A percentile compares a stretch with the other conserved stretches of the same genome.
Conservation (phyloP, 257 asterid species). For the Handroanthus guayacan region DNA sequence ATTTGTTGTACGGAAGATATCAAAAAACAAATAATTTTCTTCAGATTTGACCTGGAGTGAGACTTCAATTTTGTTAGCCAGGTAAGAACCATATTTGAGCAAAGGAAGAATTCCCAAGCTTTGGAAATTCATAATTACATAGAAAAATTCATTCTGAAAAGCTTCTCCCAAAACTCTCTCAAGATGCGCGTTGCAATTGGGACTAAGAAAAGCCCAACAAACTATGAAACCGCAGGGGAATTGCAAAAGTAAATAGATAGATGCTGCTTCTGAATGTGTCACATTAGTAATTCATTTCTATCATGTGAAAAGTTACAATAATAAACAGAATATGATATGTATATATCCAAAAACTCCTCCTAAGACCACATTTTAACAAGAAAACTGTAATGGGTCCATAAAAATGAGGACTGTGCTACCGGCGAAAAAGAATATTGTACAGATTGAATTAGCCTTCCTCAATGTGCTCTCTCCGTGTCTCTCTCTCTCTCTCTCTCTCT, state of each 20-base stretch:
- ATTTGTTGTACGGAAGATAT: no score
- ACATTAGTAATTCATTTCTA: constrained; percentile 22
- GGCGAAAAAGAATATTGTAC: constrained; percentile 53
- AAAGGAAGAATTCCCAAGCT: no score
- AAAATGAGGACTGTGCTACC: constrained; percentile 60
- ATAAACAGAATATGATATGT: constrained; percentile 13
- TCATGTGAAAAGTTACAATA: constrained; percentile 9
- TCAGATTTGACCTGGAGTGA: no score
- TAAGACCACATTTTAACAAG: constrained; percentile 55
- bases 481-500: constrained; percentile 19
- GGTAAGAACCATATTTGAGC: no score
- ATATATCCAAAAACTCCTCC: constrained; percentile 48
- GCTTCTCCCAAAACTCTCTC: no score
- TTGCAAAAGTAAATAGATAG: not conserved
- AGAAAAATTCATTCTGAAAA: no score
- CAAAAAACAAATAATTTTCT: no score
- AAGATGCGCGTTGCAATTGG: no score
- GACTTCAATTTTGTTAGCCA: no score
- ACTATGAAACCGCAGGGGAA: no score
- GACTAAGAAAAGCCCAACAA: no score
- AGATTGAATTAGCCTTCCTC: constrained; percentile 34
- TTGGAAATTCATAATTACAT: no score
- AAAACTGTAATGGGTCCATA: constrained; percentile 57
- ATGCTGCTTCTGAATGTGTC: constrained; percentile 27
- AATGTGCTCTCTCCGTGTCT: constrained; percentile 24